Evolutionary conservation across 192 early-diverging fungal species (phyloP), one percentile per base, ranked within the genome.

Genomic region (Backusella australiensis): DNA sequence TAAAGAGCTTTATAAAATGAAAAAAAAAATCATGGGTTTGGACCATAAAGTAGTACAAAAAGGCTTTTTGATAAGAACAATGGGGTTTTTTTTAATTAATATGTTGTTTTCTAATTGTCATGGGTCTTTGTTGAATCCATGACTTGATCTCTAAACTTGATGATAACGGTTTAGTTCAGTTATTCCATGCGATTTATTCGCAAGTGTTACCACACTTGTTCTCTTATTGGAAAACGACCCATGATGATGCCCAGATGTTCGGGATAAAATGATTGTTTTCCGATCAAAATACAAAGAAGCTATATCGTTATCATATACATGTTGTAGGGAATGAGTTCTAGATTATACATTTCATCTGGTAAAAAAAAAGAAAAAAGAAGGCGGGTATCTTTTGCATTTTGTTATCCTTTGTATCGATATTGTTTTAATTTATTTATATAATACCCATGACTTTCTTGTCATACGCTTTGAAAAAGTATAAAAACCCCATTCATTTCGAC

Each of bases 381-480:
- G 9, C 32, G 38, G 9, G 34, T 9, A 4, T 35, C 4, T 19
- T 1, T 67, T 36, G 17, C 6, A 7, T 11, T 67, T 4, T 67
- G 66, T n/a, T 67, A 67, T n/a, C 17, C 17, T 3, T 49, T 44
- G 15, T 17, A 12, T 17, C 6, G 0, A 19, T n/a, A 49, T 49
- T 17, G 19, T 6, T 32, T 49, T 14, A 63, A 63, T 63, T 63
- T 63, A 63, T 63, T 39, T 39, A 63, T 63, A 63, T 29, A 23
- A 63, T 63, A 26, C 56, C 56, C 56, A 63, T 63, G 56, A 63
- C 26, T 63, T 63, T 63, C 23, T 26, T 63, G 56, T 63, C 56
- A 63, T 63, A 63, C 56, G 3, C 26, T 63, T 12, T 21, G 26
- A 63, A 63, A 59, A 63, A 63, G 15, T 44, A 44, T 17, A 44